Evolutionary conservation across 768 basidiomycete genomes (phyloP).

Genomic region (Mycena crocata): DNA sequence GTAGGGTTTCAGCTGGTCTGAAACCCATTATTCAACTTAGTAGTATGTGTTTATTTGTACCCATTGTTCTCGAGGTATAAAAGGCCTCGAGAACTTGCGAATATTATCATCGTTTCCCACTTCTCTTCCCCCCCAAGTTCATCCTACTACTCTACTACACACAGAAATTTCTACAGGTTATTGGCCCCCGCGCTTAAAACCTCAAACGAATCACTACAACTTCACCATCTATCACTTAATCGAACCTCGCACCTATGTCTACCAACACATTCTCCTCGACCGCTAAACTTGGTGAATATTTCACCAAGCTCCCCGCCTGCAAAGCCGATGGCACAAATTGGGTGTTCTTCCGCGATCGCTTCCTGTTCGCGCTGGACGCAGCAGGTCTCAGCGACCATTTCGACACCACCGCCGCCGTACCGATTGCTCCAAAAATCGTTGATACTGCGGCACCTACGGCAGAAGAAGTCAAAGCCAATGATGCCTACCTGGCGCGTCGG

Average conservation of each 20-base stretch:
- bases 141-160: too few species aligned
- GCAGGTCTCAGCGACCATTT: too few species aligned
- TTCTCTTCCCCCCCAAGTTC: too few species aligned
- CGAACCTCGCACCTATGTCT: constrained; percentile 1
- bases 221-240: neutral
- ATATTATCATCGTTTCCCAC: too few species aligned
- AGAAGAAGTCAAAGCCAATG: neutral
- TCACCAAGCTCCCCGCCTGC: constrained; percentile 9
- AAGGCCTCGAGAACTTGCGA: neutral
- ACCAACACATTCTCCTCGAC: constrained; percentile 20
- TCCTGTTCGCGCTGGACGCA: too few species aligned
- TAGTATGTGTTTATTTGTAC: too few species aligned
- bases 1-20: constrained; percentile 1
- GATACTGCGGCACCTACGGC: neutral
- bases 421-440: neutral
- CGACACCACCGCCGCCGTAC: neutral
- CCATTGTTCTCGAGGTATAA: constrained; percentile 7
- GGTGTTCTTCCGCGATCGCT: too few species aligned
- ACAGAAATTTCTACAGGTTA: constrained; percentile 9
- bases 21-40: too few species aligned
- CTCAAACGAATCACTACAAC: neutral
- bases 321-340: too few species aligned
- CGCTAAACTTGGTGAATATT: constrained; percentile 23
- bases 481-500: neutral
- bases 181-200: constrained; percentile 4